These are phyloP conservation scores for Colletotrichum sp. DNA, from an alignment of 2,329 filamentous ascomycete genomes.

Conservation along the genomic window DNA sequence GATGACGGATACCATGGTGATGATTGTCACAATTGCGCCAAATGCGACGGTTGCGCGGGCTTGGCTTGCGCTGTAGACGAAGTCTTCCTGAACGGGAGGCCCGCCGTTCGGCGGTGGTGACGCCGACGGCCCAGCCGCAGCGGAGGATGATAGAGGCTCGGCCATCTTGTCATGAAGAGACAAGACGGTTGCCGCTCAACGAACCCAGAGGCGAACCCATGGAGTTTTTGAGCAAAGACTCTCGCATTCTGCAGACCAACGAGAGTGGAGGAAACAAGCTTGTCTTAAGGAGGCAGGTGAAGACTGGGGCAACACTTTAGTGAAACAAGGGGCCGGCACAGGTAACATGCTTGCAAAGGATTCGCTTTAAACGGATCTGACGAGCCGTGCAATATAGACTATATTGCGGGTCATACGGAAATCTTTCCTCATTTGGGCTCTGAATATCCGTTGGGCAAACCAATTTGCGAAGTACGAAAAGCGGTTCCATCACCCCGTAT, in stretches of 20 bases:
- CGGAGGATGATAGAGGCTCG: neutral
- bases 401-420: neutral
- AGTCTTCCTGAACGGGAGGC: neutral
- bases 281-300: neutral
- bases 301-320: neutral
- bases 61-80: neutral
- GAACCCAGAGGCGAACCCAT: neutral
- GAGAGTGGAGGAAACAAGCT: conserved; percentile 1
- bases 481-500: neutral
- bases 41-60: neutral
- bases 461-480: neutral
- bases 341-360: neutral
- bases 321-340: neutral
- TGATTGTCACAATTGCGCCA: neutral
- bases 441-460: neutral
- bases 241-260: neutral
- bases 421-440: neutral
- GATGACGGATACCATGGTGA: neutral
- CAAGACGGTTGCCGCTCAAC: neutral
- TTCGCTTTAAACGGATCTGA: neutral
- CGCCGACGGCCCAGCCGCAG: neutral
- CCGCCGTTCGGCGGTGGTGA: neutral
- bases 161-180: neutral
- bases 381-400: neutral
- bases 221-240: neutral